These are phyloP conservation scores for Tagetes patula DNA, from an alignment of 129 eudicot genomes.

Conservation along the genomic window DNA sequence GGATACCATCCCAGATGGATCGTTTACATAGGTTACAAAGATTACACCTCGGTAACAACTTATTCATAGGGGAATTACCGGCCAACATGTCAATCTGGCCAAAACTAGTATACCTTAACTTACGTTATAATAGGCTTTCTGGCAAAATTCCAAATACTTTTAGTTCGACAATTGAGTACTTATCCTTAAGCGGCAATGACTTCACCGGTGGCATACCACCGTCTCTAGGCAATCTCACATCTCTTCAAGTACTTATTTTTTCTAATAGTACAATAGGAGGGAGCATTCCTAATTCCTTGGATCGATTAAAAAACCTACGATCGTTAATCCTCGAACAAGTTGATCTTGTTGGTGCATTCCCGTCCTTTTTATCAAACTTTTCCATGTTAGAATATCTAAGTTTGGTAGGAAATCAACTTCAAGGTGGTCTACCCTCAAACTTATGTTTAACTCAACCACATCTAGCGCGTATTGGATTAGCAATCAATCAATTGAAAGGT, in stretches of 20 bases:
- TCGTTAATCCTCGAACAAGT: background rate
- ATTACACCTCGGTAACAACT: constrained; percentile 5
- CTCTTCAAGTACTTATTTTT: background rate
- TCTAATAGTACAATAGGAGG: constrained; percentile 1
- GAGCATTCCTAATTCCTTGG: constrained; percentile 33
- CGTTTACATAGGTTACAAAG: background rate
- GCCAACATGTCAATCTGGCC: constrained; percentile 25
- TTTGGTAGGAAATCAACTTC: constrained; percentile 20
- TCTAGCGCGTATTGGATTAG: background rate
- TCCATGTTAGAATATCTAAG: constrained; percentile 13
- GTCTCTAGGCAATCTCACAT: constrained; percentile 28
- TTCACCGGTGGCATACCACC: constrained; percentile 24
- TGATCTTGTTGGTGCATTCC: constrained; percentile 26
- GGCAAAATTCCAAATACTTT: constrained; percentile 21
- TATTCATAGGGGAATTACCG: constrained; percentile 22
- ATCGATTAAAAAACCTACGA: background rate
- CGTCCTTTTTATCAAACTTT: constrained; percentile 30
- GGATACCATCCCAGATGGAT: constrained; percentile 22
- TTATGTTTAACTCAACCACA: constrained; percentile 29
- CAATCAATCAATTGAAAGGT: constrained; percentile 28
- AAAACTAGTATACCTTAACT: background rate
- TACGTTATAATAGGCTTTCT: background rate
- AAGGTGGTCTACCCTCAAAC: constrained; percentile 25
- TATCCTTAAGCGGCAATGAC: background rate
- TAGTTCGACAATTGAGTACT: background rate